Evolutionary conservation across 495 filamentous ascomycete genomes (phyloP).

Genomic region (Pseudevernia furfuracea): DNA sequence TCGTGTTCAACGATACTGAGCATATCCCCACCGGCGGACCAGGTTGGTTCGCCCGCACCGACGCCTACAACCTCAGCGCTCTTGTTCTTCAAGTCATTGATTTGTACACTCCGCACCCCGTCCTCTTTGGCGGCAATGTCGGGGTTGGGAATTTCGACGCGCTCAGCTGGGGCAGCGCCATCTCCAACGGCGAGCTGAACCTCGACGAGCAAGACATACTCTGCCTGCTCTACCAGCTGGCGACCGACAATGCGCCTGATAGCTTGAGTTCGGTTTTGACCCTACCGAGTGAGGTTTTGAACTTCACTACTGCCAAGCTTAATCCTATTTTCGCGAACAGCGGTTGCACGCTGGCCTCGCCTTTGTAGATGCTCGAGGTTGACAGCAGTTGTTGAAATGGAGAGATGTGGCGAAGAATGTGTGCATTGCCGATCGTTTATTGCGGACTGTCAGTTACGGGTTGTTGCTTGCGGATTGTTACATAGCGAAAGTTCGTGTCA

Average conservation of each 20-base stretch:
- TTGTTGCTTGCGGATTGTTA: not conserved
- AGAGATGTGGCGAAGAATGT: not conserved
- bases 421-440: not conserved
- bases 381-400: not conserved
- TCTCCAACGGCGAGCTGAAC: constrained; percentile 28
- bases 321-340: constrained; percentile 26
- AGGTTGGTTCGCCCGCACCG: constrained; percentile 33
- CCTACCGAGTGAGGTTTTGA: constrained; percentile 27
- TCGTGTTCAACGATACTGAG: constrained; percentile 30
- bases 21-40: constrained; percentile 26
- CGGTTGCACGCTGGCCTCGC: constrained; percentile 27
- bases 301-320: constrained; percentile 23
- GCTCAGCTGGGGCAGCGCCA: constrained; percentile 25
- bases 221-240: constrained; percentile 35
- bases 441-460: not conserved
- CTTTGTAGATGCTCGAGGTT: not conserved
- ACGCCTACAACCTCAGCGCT: constrained; percentile 30
- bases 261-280: constrained; percentile 28
- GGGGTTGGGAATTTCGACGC: constrained; percentile 30
- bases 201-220: constrained; percentile 14
- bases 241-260: constrained; percentile 28
- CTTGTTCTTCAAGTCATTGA: constrained; percentile 30
- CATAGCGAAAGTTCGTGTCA: too few species aligned
- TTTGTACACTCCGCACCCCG: constrained; percentile 33
- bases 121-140: constrained; percentile 35